A percentile compares a stretch with the other conserved stretches of the same genome.
These are phyloP conservation scores for Corchorus olitorius DNA, from an alignment of 345 rosid genomes.

Conservation along the genomic window DNA sequence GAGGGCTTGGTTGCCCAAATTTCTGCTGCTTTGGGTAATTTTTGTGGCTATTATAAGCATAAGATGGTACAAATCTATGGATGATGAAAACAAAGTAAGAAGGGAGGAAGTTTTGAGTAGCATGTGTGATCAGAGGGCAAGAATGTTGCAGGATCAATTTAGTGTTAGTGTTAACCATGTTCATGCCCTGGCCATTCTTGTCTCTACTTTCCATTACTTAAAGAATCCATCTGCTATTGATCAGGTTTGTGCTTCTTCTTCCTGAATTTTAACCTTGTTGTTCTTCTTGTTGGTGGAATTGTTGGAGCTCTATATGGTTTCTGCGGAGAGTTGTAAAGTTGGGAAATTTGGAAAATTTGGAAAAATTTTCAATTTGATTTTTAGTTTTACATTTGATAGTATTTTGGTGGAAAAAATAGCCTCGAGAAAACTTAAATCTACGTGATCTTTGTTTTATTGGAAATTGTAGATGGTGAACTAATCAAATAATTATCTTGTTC, in stretches of 20 bases:
- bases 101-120: constrained; percentile 75
- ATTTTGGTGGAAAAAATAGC: neutral
- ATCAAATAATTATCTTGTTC: neutral
- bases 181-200: constrained; percentile 95
- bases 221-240: constrained; percentile 95
- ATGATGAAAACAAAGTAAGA: constrained; percentile 58
- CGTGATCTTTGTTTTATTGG: constrained; percentile 3
- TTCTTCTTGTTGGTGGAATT: neutral
- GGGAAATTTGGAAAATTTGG: neutral
- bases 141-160: constrained; percentile 98
- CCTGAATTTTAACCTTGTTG: neutral
- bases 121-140: constrained; percentile 97
- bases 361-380: neutral
- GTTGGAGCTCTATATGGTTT: neutral
- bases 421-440: neutral
- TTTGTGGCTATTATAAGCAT: constrained; percentile 45
- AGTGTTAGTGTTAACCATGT: constrained; percentile 98
- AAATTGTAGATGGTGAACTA: neutral
- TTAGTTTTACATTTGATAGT: neutral
- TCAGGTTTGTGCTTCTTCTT: constrained; percentile 59
- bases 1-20: constrained; percentile 69
- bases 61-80: constrained; percentile 58
- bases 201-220: constrained; percentile 93
- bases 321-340: neutral
- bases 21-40: constrained; percentile 60